phyloP scores from a whole-genome alignment of 768 basidiomycete species.

The Hygrophorus russula region DNA sequence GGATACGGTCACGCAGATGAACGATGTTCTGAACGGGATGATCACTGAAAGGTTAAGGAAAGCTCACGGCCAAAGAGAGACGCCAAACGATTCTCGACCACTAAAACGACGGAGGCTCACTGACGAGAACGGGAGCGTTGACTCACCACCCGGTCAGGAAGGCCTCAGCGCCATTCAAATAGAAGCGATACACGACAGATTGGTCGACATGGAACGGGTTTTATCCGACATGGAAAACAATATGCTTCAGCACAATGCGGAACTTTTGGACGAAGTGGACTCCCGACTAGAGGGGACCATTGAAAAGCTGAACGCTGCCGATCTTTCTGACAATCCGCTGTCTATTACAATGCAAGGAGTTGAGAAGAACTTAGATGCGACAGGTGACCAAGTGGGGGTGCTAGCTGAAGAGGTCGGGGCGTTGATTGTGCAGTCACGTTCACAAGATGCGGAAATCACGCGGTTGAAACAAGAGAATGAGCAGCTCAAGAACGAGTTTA shows the following conservation, averaged over 20 bases:
- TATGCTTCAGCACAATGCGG: slow-evolving; percentile 10
- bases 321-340: slow-evolving; percentile 1
- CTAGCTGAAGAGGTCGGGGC: slow-evolving; percentile 12
- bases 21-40: slow-evolving; percentile 10
- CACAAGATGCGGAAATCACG: background rate
- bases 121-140: background rate
- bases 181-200: slow-evolving; percentile 11
- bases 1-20: slow-evolving; percentile 13
- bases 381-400: slow-evolving; percentile 12
- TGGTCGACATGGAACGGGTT: slow-evolving; percentile 10
- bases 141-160: background rate
- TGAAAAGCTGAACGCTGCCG: slow-evolving; percentile 8
- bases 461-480: slow-evolving; percentile 3
- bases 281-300: slow-evolving; percentile 12
- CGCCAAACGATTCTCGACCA: slow-evolving; percentile 11
- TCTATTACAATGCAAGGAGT: slow-evolving; percentile 5
- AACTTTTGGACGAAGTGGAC: slow-evolving; percentile 12
- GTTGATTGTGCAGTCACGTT: slow-evolving; percentile 9
- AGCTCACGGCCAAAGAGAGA: background rate
- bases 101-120: slow-evolving; percentile 19
- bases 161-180: slow-evolving; percentile 7
- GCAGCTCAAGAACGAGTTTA: background rate
- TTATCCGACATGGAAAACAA: slow-evolving; percentile 15
- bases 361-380: slow-evolving; percentile 10
- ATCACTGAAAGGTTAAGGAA: slow-evolving; percentile 1